Evolutionary conservation across 139 green algal genomes (phyloP).

Genomic region (Chlamydomonas asymmetrica): DNA sequence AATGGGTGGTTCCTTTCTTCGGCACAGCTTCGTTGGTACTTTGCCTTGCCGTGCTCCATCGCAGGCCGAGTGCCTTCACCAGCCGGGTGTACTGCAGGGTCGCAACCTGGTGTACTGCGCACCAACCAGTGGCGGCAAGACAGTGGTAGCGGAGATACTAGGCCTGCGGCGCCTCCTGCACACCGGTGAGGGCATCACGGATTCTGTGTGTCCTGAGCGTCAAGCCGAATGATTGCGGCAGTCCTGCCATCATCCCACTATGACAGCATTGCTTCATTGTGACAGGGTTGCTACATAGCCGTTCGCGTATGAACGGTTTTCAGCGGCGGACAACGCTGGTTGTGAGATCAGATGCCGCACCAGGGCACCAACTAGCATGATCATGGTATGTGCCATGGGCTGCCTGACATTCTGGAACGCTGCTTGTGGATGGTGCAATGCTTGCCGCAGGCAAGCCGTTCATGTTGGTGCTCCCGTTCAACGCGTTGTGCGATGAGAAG

Average conservation of each 20-base stretch:
- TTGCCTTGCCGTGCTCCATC: not conserved
- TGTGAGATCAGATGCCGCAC: too few species aligned
- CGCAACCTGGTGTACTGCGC: constrained; percentile 84
- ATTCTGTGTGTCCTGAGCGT: too few species aligned
- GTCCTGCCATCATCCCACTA: too few species aligned
- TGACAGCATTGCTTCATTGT: too few species aligned
- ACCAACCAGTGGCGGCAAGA: constrained; percentile 80
- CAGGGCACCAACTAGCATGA: too few species aligned
- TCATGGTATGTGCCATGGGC: too few species aligned
- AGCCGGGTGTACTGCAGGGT: constrained; percentile 64
- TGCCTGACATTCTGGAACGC: too few species aligned
- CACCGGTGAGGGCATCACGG: constrained; percentile 39
- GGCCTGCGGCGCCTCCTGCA: constrained; percentile 55
- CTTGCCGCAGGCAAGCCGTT: constrained; percentile 40
- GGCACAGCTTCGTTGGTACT: not conserved
- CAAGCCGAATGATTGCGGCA: too few species aligned
- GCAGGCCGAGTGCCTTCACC: constrained; percentile 64
- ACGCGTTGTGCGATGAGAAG: constrained; percentile 72
- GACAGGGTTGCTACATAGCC: too few species aligned
- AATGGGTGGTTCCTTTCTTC: not conserved
- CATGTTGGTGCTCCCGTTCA: constrained; percentile 73
- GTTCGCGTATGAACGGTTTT: too few species aligned
- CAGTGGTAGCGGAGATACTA: constrained; percentile 75
- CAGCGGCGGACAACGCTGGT: too few species aligned
- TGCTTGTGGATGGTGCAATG: too few species aligned